Conservation (phyloP, 2,329 filamentous ascomycete genomes). For the Tympanopsis confertula region DNA sequence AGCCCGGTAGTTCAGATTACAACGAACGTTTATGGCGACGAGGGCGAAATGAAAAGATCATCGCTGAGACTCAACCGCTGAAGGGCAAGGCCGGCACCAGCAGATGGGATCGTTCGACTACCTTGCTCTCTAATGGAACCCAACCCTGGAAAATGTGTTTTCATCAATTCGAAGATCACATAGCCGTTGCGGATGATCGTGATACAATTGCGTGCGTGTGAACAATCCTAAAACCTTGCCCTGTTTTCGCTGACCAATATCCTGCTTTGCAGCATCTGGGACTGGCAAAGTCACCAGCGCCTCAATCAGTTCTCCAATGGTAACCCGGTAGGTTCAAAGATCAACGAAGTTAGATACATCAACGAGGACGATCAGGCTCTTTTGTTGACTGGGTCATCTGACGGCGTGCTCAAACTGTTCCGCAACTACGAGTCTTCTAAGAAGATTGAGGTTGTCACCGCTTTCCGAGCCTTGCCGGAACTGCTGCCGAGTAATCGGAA, state of each 20-base stretch:
- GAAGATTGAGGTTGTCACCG: constrained; percentile 72
- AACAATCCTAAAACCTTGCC: neutral
- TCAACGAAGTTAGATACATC: constrained; percentile 92
- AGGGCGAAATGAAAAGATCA: constrained; percentile 82
- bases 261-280: constrained; percentile 60
- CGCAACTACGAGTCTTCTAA: constrained; percentile 71
- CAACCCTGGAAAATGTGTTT: constrained; percentile 91
- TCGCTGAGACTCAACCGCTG: constrained; percentile 83
- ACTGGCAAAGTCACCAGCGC: constrained; percentile 70
- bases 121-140: constrained; percentile 77
- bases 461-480: constrained; percentile 85
- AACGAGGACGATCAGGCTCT: constrained; percentile 96
- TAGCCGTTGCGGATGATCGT: constrained; percentile 84
- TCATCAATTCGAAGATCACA: constrained; percentile 93
- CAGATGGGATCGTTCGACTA: constrained; percentile 74
- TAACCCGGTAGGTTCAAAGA: constrained; percentile 80
- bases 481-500: constrained; percentile 90
- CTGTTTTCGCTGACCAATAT: neutral
- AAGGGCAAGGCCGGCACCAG: constrained; percentile 79
- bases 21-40: constrained; percentile 89
- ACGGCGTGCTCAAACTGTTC: constrained; percentile 88
- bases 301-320: constrained; percentile 85
- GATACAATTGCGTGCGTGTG: constrained; percentile 51
- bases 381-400: constrained; percentile 86
- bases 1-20: constrained; percentile 91